Evolutionary conservation across 495 filamentous ascomycete species (phyloP).

Genomic region (Lentithecium fluviatile): DNA sequence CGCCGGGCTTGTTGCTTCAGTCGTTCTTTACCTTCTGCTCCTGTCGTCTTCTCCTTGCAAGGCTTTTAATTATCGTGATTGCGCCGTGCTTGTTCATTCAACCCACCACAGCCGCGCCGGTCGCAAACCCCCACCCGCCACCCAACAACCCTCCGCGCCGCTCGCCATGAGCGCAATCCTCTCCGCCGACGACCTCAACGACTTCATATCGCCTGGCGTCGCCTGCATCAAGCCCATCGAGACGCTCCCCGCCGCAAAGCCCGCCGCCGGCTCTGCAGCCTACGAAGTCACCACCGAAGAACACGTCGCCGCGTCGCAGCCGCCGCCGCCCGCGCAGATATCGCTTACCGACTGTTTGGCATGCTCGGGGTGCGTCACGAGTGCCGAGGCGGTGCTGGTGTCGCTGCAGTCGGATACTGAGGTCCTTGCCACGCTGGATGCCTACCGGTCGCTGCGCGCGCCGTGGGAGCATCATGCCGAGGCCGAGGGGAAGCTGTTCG

Average conservation of each 20-base stretch:
- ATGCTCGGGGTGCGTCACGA: conserved; percentile 96
- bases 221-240: conserved; percentile 98
- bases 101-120: too few relatives aligned
- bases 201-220: conserved; percentile 96
- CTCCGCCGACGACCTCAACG: conserved; percentile 93
- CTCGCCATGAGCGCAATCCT: conserved; percentile 85
- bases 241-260: conserved; percentile 65
- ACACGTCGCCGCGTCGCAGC: conserved; percentile 57
- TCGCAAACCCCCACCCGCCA: conserved; percentile 3
- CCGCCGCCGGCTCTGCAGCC: conserved; percentile 39
- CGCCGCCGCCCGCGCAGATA: conserved; percentile 76
- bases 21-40: neutral
- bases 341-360: conserved; percentile 96
- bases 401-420: conserved; percentile 89
- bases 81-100: too few relatives aligned
- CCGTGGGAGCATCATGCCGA: conserved; percentile 41
- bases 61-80: too few relatives aligned
- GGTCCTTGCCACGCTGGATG: conserved; percentile 77
- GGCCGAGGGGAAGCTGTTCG: conserved; percentile 65
- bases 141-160: neutral
- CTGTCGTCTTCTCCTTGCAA: neutral
- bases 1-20: neutral
- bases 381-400: conserved; percentile 91
- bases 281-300: conserved; percentile 94
- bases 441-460: conserved; percentile 52